Conservation (phyloP, 495 filamentous ascomycete species). For the Aspergillus carlsbadensis region DNA sequence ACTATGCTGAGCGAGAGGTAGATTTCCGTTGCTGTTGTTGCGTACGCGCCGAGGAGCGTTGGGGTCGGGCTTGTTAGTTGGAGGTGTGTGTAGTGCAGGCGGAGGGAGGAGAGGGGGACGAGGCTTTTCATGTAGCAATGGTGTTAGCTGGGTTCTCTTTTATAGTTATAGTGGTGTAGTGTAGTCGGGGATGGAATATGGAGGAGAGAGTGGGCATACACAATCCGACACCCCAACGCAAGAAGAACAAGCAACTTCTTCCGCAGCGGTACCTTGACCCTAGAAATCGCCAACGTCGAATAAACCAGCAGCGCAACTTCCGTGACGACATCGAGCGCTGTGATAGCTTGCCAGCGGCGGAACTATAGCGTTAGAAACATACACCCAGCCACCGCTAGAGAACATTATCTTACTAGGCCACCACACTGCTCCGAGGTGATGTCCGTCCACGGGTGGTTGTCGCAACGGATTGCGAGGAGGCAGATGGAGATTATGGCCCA, state of each 20-base stretch:
- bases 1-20: conserved; percentile 26
- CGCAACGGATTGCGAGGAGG: conserved; percentile 21
- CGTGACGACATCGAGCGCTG: conserved; percentile 23
- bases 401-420: conserved; percentile 11
- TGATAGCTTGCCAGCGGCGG: conserved; percentile 27
- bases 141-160: neutral
- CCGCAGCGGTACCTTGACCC: conserved; percentile 18
- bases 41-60: conserved; percentile 22
- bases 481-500: conserved; percentile 18
- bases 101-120: conserved; percentile 27
- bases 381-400: too few species aligned
- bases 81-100: conserved; percentile 17
- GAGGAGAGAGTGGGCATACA: too few species aligned
- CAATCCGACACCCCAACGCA: conserved; percentile 22
- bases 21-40: conserved; percentile 26
- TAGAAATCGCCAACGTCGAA: conserved; percentile 17
- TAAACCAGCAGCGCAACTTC: conserved; percentile 23
- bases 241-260: conserved; percentile 16
- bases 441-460: conserved; percentile 19
- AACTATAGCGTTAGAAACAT: conserved; percentile 9
- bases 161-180: too few species aligned
- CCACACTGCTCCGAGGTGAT: conserved; percentile 14
- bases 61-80: conserved; percentile 23
- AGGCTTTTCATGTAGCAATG: conserved; percentile 17
- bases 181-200: too few species aligned